Percentiles rank a stretch among this genome's conserved stretches.
phyloP scores from a whole-genome alignment of 139 green algal genomes.

The Chlorella sorokiniana region DNA sequence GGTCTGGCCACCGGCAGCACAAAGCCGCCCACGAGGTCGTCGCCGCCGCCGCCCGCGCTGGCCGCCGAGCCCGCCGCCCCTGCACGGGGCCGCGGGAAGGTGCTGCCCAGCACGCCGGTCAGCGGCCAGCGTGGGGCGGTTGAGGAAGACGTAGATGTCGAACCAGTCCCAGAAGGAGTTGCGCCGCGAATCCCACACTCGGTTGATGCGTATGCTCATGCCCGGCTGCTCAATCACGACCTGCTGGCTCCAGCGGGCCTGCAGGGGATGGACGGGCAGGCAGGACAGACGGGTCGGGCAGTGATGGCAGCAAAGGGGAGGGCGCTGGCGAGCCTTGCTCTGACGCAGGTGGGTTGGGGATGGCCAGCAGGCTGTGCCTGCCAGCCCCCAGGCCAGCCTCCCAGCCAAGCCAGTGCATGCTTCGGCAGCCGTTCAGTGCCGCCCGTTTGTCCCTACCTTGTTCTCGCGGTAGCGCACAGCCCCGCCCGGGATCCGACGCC shows the following conservation, averaged over 20 bases:
- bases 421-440: too few relatives aligned
- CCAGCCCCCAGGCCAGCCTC: neutral
- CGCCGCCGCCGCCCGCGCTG: neutral
- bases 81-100: too few relatives aligned
- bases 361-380: neutral
- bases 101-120: neutral
- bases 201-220: neutral
- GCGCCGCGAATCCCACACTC: neutral
- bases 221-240: conserved; percentile 1
- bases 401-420: neutral
- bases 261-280: neutral
- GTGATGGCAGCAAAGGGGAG: neutral
- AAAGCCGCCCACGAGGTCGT: neutral
- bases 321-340: neutral
- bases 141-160: neutral
- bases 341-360: too few relatives aligned
- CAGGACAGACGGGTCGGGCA: neutral
- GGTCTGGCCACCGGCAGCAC: neutral
- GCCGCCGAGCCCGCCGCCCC: too few relatives aligned
- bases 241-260: neutral
- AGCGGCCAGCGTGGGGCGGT: neutral
- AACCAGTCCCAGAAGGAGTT: neutral
- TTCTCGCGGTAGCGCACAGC: neutral
- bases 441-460: neutral
- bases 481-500: neutral